phyloP scores from a whole-genome alignment of 2,329 filamentous ascomycete species.

The Fusarium sp. region DNA sequence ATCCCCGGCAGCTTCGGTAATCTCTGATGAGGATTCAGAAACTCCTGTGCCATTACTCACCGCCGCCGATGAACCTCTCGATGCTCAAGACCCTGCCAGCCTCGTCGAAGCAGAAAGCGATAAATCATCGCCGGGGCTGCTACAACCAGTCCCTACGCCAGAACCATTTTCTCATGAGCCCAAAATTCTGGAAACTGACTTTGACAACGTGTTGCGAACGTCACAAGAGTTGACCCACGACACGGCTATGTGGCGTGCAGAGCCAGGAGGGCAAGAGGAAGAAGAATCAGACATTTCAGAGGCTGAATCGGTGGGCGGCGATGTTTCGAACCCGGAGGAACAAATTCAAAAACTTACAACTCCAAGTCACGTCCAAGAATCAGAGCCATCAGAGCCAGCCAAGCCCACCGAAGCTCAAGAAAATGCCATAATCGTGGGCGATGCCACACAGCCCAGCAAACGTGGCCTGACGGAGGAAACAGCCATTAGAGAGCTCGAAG shows the following conservation, averaged over 20 bases:
- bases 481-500: neutral
- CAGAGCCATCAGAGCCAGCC: neutral
- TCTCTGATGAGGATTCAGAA: slow-evolving; percentile 15
- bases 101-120: neutral
- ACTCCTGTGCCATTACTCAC: slow-evolving; percentile 1
- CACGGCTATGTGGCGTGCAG: neutral
- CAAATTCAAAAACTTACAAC: neutral
- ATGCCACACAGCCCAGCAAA: neutral
- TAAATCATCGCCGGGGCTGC: slow-evolving; percentile 2
- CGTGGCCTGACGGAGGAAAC: neutral
- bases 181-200: slow-evolving; percentile 24
- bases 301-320: slow-evolving; percentile 2
- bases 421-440: neutral
- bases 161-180: slow-evolving; percentile 1
- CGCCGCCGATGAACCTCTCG: neutral
- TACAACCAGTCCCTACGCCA: slow-evolving; percentile 1
- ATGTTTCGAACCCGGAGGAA: neutral
- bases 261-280: neutral
- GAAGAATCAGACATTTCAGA: slow-evolving; percentile 1
- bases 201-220: slow-evolving; percentile 16
- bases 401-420: neutral
- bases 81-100: neutral
- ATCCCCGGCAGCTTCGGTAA: neutral
- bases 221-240: slow-evolving; percentile 12
- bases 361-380: neutral